A percentile compares a stretch with the other conserved stretches of the same genome.
phyloP scores from a whole-genome alignment of 2,329 filamentous ascomycete species.

The Huntiella moniliformis region DNA sequence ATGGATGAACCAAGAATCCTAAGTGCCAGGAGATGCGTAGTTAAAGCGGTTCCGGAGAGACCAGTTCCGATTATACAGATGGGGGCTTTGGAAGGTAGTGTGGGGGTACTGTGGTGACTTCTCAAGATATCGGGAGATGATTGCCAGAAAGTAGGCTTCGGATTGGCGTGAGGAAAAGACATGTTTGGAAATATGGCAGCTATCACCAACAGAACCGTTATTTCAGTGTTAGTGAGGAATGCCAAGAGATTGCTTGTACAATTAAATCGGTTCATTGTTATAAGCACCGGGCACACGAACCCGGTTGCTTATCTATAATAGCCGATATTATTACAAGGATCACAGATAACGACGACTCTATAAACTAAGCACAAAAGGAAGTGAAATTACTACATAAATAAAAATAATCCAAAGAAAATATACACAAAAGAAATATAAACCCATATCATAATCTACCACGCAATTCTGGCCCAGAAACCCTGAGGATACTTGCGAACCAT shows the following conservation, averaged over 20 bases:
- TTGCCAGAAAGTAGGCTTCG: constrained; percentile 25
- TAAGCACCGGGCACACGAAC: too few relatives aligned
- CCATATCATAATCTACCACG: constrained; percentile 27
- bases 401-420: neutral
- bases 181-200: neutral
- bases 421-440: neutral
- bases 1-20: constrained; percentile 13
- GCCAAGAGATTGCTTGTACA: neutral
- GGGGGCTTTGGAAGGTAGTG: constrained; percentile 23
- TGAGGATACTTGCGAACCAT: constrained; percentile 39
- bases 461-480: constrained; percentile 37
- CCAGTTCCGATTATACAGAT: constrained; percentile 30
- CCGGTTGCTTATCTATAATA: too few relatives aligned
- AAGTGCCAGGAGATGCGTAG: constrained; percentile 21
- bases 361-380: neutral
- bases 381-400: neutral
- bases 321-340: too few relatives aligned
- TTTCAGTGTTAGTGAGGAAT: neutral
- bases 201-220: neutral
- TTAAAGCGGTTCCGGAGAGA: constrained; percentile 25
- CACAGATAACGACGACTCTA: neutral
- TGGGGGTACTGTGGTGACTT: constrained; percentile 20
- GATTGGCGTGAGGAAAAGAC: constrained; percentile 14
- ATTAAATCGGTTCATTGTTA: neutral
- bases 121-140: constrained; percentile 22